These are phyloP conservation scores for Exobasidium rhododendri DNA, from an alignment of 1,284 basidiomycete genomes.

Conservation along the genomic window DNA sequence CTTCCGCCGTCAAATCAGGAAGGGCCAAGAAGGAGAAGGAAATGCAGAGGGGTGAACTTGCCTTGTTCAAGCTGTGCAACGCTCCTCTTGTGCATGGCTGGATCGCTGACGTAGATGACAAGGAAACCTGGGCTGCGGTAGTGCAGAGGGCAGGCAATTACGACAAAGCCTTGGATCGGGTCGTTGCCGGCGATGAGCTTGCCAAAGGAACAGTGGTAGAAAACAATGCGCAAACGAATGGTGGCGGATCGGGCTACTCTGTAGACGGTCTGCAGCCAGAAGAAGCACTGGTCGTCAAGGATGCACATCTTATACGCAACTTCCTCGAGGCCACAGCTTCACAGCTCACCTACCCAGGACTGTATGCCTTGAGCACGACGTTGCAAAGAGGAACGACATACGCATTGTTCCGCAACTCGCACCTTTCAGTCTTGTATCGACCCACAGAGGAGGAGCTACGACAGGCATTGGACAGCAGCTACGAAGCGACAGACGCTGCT, in stretches of 20 bases:
- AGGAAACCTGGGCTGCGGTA: constrained; percentile 63
- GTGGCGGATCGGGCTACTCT: not conserved
- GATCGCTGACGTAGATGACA: constrained; percentile 74
- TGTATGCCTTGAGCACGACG: constrained; percentile 59
- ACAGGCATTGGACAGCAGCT: constrained; percentile 5
- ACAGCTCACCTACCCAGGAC: constrained; percentile 77
- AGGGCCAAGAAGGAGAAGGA: constrained; percentile 36
- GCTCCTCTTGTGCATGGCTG: constrained; percentile 83
- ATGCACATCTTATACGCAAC: constrained; percentile 24
- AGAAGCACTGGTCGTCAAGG: not conserved
- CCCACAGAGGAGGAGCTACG: constrained; percentile 26
- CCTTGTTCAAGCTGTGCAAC: constrained; percentile 75
- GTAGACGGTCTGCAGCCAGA: not conserved
- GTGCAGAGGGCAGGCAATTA: constrained; percentile 57
- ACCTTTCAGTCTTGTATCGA: constrained; percentile 75
- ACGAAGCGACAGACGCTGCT: not conserved
- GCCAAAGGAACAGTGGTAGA: constrained; percentile 60
- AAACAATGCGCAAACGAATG: not conserved
- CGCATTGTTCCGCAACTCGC: constrained; percentile 82
- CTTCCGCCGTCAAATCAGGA: constrained; percentile 54
- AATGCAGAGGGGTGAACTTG: constrained; percentile 64
- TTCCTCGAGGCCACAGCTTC: constrained; percentile 70
- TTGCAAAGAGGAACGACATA: constrained; percentile 60
- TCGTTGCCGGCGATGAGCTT: constrained; percentile 72
- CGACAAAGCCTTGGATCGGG: constrained; percentile 65